Base-by-base conservation (phyloP, 805 yeast species). In the Citeromyces matritensis region DNA sequence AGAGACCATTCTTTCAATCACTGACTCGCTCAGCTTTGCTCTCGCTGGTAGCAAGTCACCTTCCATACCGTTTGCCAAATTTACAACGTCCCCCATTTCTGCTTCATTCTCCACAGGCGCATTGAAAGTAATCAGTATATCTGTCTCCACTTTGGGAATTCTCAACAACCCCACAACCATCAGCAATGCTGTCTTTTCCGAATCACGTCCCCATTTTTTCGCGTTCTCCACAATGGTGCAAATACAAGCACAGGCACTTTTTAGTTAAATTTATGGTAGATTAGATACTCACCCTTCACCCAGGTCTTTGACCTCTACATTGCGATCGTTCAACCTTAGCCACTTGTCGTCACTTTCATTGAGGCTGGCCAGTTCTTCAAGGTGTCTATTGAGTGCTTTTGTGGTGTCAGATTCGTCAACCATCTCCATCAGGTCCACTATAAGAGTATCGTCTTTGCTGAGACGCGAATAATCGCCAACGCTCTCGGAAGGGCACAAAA, bases 401-500 rank as follows among this genome's bases (percentile, higher is more conserved):
- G 59, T 61, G 13, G 55, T 57, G 0, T 37, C 38, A 7, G 38
- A 42, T 1, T 51, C 56, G 1, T 53, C 58, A 0, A 71, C 69
- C 15, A 53, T 42, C 40, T 79, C 82, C 38, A 79, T 49, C 10
- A 79, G 48, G 38, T 79, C 91, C 12, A 79, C 45, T n/a, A 79
- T 72, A 7, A 78, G 47, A 11, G 79, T 66, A 39, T 65, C 72
- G 33, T 73, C 69, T 30, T 52, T 41, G 26, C 52, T 51, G 30
- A 60, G 45, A 31, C 38, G 42, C 30, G 44, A 35, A 15, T 37
- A 30, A 14, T 41, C 39, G 10, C 40, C 32, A 8, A 47, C 33
- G 32, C 40, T 41, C 8, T 27, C 27, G 2, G 57, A 42, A 9
- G 51, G 44, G 31, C 63, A 64, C 3, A 86, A 71, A 49, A 68